Base-by-base conservation (phyloP, 495 filamentous ascomycete genomes). In the Podospora pseudocomata region DNA sequence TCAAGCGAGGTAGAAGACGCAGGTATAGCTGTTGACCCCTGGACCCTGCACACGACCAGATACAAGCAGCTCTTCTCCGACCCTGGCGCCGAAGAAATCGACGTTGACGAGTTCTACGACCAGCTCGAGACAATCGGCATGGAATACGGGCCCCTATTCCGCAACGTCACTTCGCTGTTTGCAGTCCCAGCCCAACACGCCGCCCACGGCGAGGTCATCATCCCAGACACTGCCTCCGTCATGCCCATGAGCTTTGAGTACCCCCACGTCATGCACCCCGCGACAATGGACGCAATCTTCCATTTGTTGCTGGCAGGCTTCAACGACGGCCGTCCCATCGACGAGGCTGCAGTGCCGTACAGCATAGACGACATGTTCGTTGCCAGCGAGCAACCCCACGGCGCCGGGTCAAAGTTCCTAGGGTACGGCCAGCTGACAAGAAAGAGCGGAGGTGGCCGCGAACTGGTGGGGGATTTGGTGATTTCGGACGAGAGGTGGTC, bases 81-180 rank as follows among this genome's bases (percentile, higher is more conserved):
- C 32, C 3, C 34, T 16, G n/a, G 27, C 9, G 62, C 63, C 39
- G 39, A 65, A 30, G 54, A 54, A 23, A 54, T 53, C 15, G 20
- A 56, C 54, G 49, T 18, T 39, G 54, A 65, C 20, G 13, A 54
- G 7, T 56, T 65, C 44, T 65, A 65, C 19, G 63, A 65, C 20
- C 63, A 55, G 9, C 63, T 65, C 23, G 44, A 65, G 63, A 65
- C 63, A 5, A 56, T 65, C 9, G 63, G 63, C 23, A 30, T 65
- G 5, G 63, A 65, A 7, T 65, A 84, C 65, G 81, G 82, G 53
- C 27, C 68, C 15, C 23, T 60, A 7, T 58, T 61, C 30, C 61
- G 27, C 26, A 66, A 60, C 58, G 58, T 60, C 58, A 60, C 16
- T 5, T 60, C 16, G 27, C 63, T 65, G 13, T 65, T 27, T 26